Evolutionary conservation across 208 protist species (phyloP).

Genomic region (Trypanosoma melophagium): DNA sequence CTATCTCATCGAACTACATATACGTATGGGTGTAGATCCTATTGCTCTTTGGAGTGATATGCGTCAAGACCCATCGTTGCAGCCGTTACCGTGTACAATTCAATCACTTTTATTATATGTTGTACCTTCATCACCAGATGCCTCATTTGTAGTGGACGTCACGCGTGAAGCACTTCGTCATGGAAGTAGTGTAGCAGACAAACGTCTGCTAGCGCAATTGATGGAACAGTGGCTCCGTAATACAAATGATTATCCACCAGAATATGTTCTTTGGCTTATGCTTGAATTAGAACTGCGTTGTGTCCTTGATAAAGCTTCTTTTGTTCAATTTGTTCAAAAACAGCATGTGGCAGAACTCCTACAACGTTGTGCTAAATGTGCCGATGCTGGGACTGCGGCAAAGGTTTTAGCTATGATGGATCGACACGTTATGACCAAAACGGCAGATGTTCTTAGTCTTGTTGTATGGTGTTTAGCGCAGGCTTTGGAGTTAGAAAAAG

Average conservation of each 20-base stretch:
- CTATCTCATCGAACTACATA: constrained; percentile 80
- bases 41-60: constrained; percentile 72
- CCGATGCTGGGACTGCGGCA: constrained; percentile 60
- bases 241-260: constrained; percentile 57
- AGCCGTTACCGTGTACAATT: constrained; percentile 66
- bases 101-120: constrained; percentile 64
- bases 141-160: constrained; percentile 67
- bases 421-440: constrained; percentile 72
- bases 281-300: constrained; percentile 84
- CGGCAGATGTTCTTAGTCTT: constrained; percentile 71
- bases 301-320: constrained; percentile 69
- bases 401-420: constrained; percentile 84
- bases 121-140: constrained; percentile 52
- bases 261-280: constrained; percentile 81
- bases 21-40: constrained; percentile 69
- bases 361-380: constrained; percentile 73
- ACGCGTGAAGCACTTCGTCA: constrained; percentile 52
- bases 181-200: constrained; percentile 65
- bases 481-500: constrained; percentile 64
- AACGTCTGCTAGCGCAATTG: constrained; percentile 59
- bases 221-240: constrained; percentile 59
- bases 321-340: constrained; percentile 74
- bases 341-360: constrained; percentile 75
- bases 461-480: constrained; percentile 76
- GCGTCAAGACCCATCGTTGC: constrained; percentile 32